Base-by-base conservation (phyloP, 495 filamentous ascomycete genomes). In the Trichocladium antarcticum region DNA sequence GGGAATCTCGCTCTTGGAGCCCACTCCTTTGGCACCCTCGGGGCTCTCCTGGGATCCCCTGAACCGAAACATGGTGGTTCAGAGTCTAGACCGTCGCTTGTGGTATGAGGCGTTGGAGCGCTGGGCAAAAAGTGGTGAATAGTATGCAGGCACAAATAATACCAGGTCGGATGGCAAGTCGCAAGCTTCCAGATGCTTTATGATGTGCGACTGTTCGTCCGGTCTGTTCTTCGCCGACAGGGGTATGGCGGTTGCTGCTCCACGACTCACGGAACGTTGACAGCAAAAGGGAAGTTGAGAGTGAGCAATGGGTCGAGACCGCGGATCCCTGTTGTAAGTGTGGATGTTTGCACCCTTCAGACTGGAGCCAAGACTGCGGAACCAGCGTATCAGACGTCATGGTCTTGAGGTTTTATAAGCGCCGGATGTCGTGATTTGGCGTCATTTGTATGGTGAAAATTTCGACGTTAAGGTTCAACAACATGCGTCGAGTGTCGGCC, bases 381-480 rank as follows among this genome's bases (percentile, higher is more conserved):
- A 20, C 29, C 9, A 16, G 37, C 37, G 29, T 47, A 42, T 43
- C 35, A 47, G 15, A 28, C 34, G 51, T 41, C 51, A 39, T 27
- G 16, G 8, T 45, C 14, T 36, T 34, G 12, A 21, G 3, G n/a
- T 39, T 46, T 17, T 10, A 15, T 27, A 15, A 41, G 17, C 22
- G 15, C 7, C 17, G 15, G 16, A 53, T 54, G 45, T 54, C 51
- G 51, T 54, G 45, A 49, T 49, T 37, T 54, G 51, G 40, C 51
- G 51, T 49, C 45, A 54, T 54, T 32, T 6, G 17, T 20, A 35
- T 5, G 14, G 14, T 16, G 16, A 20, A 45, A 38, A 53, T 32
- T 32, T 32, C 27, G 27, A n/a, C n/a, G n/a, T n/a, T n/a, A n/a
- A n/a, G n/a, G n/a, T n/a, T n/a, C n/a, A n/a, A n/a, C n/a, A n/a